These are phyloP conservation scores for Mycena rebaudengoi DNA, from an alignment of 768 basidiomycete genomes.

Conservation along the genomic window DNA sequence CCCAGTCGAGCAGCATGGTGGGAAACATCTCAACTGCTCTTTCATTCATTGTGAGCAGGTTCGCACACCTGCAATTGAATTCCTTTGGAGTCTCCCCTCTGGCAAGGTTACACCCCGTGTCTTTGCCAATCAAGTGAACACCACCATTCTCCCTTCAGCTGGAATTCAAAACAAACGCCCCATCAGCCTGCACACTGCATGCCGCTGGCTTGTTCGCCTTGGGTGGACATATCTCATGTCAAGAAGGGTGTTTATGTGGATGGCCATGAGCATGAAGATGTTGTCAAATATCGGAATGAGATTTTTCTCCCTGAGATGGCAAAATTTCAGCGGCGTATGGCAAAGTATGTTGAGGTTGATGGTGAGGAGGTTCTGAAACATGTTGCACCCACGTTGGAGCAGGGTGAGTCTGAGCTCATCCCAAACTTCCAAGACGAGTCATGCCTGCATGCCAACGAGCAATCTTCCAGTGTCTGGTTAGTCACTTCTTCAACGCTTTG, in stretches of 20 bases:
- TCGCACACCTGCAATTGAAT: conserved; percentile 15
- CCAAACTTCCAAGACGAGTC: not conserved
- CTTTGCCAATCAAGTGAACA: not conserved
- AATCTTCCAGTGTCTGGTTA: not conserved
- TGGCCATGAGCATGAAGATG: conserved; percentile 41
- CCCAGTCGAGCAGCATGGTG: conserved; percentile 36
- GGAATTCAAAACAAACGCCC: conserved; percentile 32
- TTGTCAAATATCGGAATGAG: conserved; percentile 18
- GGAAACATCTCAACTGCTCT: conserved; percentile 20
- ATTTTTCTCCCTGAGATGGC: conserved; percentile 20
- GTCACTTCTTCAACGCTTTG: too few species aligned
- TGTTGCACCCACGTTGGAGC: not conserved
- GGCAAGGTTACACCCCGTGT: conserved; percentile 39
- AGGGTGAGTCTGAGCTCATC: not conserved
- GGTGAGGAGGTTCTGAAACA: not conserved
- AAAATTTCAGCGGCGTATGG: conserved; percentile 26
- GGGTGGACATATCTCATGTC: conserved; percentile 35
- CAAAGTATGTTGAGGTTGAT: not conserved
- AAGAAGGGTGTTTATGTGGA: conserved; percentile 46
- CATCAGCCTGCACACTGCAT: conserved; percentile 41
- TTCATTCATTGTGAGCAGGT: conserved; percentile 33
- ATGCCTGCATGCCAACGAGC: not conserved
- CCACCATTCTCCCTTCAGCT: not conserved
- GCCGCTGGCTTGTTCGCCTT: conserved; percentile 46
- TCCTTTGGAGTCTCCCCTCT: conserved; percentile 27